Conservation (phyloP, 306 rosid genomes). For the Canavalia ensiformis region DNA sequence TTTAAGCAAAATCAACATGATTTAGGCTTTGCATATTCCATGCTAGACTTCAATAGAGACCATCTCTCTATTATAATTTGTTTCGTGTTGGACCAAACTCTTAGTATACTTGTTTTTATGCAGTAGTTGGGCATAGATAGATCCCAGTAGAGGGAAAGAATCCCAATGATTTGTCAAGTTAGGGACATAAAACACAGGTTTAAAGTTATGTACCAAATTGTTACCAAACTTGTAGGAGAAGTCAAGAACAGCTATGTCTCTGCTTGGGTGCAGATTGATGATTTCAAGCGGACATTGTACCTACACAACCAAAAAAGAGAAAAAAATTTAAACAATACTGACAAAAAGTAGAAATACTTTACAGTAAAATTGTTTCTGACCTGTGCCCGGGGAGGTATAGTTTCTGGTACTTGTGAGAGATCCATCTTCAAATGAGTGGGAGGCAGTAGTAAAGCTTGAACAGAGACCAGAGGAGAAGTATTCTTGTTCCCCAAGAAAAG, state of each 20-base stretch:
- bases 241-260: slow-evolving; percentile 80
- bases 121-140: not conserved
- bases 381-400: slow-evolving; percentile 88
- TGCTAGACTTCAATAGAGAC: not conserved
- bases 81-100: not conserved
- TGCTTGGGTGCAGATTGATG: slow-evolving; percentile 73
- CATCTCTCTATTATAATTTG: not conserved
- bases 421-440: slow-evolving; percentile 76
- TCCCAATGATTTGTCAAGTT: not conserved
- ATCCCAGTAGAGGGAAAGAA: not conserved
- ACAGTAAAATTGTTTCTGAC: slow-evolving; percentile 47
- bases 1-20: not conserved
- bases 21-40: slow-evolving; percentile 4
- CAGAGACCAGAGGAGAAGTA: slow-evolving; percentile 70
- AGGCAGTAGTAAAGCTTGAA: slow-evolving; percentile 75
- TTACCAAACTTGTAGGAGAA: slow-evolving; percentile 76
- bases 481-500: slow-evolving; percentile 86
- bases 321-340: not conserved
- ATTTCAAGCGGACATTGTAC: slow-evolving; percentile 87
- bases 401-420: slow-evolving; percentile 78
- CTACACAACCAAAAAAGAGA: slow-evolving; percentile 51
- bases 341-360: not conserved
- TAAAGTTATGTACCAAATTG: slow-evolving; percentile 62
- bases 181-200: slow-evolving; percentile 19
- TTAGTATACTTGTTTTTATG: not conserved